Base-by-base conservation (phyloP, 2,329 filamentous ascomycete genomes). In the Trichophyton mentagrophytes region DNA sequence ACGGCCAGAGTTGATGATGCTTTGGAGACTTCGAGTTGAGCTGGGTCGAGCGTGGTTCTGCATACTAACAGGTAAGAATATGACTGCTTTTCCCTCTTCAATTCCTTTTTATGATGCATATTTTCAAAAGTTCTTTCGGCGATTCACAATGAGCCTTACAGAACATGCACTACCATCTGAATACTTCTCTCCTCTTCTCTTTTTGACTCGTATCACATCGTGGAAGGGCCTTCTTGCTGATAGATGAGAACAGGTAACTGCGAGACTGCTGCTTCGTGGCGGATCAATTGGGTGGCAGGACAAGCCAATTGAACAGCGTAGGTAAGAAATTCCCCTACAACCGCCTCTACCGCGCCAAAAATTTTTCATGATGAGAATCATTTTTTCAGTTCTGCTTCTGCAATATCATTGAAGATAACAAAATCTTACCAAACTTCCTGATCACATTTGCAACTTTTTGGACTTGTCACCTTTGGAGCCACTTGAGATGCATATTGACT, bases 131-230 rank as follows among this genome's bases (percentile, higher is more conserved):
- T 72, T 70, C 70, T 72, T 77, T 80, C 73, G 76, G 80, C 75
- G 78, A 82, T 74, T 71, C 69, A 67, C 70, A 71, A 76, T 81
- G 80, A 79, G 79, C 79, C 78, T 47, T 74, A 72, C 66, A 47
- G 77, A 80, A 82, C 80, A 83, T 83, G 80, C 80, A 82, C 75
- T 76, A 83, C 80, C 80, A 80, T 82, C 80, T 83, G 77, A 79
- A 60, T 59, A 44, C 17, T 40, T 11, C 20, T 56, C 8, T 36
- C 17, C 20, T n/a, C 15, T 22, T 17, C 11, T n/a, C 38, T 30
- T 30, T 17, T 42, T 44, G 17, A 57, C 15, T 44, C 25, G 1
- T 15, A 15, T 36, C 22, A 38, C n/a, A 30, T 51, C 40, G 8
- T 53, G 4, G 4, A 15, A 51, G 56, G 58, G 20, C 2, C 22